Conservation (phyloP, 2,329 filamentous ascomycete genomes). For the Aspergillus pseudotamarii region DNA sequence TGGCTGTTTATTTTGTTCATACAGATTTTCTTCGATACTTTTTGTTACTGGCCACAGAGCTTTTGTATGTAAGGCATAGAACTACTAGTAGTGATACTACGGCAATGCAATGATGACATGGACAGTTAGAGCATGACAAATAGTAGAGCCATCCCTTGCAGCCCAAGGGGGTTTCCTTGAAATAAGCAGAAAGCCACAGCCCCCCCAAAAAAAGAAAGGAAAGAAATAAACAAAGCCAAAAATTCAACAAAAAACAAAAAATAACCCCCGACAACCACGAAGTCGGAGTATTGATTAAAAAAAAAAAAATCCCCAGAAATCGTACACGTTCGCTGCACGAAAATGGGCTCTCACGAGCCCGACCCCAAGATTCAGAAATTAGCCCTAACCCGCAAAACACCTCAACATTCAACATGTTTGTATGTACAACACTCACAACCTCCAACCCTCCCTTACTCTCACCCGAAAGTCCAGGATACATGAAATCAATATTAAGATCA, state of each 20-base stretch:
- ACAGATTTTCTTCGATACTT: background rate
- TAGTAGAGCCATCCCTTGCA: background rate
- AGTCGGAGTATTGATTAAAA: background rate
- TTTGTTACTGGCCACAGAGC: background rate
- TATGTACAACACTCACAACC: background rate
- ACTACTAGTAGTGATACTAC: background rate
- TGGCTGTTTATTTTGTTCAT: background rate
- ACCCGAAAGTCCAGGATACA: background rate
- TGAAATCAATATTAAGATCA: background rate
- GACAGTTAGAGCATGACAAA: background rate
- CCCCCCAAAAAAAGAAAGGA: no score
- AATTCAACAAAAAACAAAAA: background rate
- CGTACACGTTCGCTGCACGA: background rate
- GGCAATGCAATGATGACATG: conserved; percentile 3
- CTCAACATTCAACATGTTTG: background rate
- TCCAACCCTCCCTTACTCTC: background rate
- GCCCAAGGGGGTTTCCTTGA: background rate
- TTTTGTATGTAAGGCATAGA: conserved; percentile 2
- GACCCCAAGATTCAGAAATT: background rate
- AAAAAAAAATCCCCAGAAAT: background rate
- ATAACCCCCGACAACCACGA: background rate
- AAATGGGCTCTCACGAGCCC: background rate
- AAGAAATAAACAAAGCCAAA: background rate
- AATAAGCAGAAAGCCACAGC: background rate
- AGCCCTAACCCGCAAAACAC: background rate